Evolutionary conservation across 306 rosid species (phyloP).

Genomic region (Vigna reflexopilosa): DNA sequence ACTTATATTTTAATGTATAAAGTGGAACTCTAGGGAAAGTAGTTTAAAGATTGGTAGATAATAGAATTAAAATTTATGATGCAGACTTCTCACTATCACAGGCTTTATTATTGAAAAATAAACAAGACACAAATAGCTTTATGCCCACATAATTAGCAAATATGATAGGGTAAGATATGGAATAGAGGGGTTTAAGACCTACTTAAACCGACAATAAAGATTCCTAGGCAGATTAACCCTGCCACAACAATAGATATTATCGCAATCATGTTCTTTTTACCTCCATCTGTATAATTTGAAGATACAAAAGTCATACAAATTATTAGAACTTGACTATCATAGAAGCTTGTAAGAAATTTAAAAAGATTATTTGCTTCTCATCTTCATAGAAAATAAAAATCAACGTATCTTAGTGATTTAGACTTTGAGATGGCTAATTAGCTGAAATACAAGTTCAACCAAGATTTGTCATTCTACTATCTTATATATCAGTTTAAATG

Average conservation of each 20-base stretch:
- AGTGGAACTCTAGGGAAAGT: too few species aligned
- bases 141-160: too few species aligned
- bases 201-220: too few species aligned
- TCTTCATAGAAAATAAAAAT: conserved; percentile 3
- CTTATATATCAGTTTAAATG: background rate
- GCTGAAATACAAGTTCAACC: conserved; percentile 7
- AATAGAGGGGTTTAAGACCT: too few species aligned
- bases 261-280: conserved; percentile 45
- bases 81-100: too few species aligned
- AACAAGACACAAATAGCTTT: too few species aligned
- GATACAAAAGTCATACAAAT: conserved; percentile 29
- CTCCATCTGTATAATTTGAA: conserved; percentile 47
- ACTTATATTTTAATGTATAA: too few species aligned
- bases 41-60: too few species aligned
- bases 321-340: conserved; percentile 27
- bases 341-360: conserved; percentile 9
- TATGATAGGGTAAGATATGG: too few species aligned
- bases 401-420: background rate
- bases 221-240: conserved; percentile 56
- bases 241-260: conserved; percentile 49
- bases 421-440: conserved; percentile 4
- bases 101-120: too few species aligned
- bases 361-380: background rate
- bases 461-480: background rate
- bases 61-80: too few species aligned